phyloP scores from a whole-genome alignment of 192 early-diverging fungal species.

The Mortierella claussenii region DNA sequence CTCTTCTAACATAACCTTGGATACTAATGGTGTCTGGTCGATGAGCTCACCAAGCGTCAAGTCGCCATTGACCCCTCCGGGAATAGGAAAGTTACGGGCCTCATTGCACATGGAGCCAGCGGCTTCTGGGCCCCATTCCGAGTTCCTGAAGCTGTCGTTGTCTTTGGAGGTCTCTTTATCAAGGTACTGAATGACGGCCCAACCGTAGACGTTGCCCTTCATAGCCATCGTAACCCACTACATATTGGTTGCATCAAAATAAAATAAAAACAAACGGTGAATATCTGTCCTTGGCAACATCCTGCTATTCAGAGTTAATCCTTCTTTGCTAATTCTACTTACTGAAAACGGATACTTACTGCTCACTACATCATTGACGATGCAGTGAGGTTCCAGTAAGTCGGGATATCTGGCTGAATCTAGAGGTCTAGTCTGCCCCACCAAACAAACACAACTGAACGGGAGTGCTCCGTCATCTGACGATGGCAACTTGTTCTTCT shows the following conservation, averaged over 20 bases:
- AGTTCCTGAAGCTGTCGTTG: background rate
- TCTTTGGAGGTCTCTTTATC: background rate
- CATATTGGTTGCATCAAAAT: background rate
- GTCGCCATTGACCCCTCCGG: background rate
- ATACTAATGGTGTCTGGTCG: conserved; percentile 12
- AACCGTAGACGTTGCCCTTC: conserved; percentile 5
- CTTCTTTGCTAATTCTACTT: background rate
- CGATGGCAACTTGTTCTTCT: background rate
- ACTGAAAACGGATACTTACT: conserved; percentile 7
- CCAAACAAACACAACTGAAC: conserved; percentile 8
- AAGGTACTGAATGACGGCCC: conserved; percentile 7
- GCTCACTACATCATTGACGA: background rate
- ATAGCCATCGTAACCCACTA: conserved; percentile 13
- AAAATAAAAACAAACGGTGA: background rate
- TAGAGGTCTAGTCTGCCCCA: conserved; percentile 6
- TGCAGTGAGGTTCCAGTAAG: background rate
- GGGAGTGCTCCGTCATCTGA: conserved; percentile 10
- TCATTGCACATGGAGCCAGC: conserved; percentile 20
- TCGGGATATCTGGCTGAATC: background rate
- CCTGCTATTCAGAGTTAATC: background rate
- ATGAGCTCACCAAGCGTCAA: conserved; percentile 17
- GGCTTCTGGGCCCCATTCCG: conserved; percentile 6
- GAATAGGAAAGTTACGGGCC: conserved; percentile 9
- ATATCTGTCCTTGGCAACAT: no score
- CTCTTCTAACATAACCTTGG: conserved; percentile 35